A percentile compares a stretch with the other conserved stretches of the same genome.
Conservation (phyloP, 2,329 filamentous ascomycete genomes). For the Juglanconis oblonga region DNA sequence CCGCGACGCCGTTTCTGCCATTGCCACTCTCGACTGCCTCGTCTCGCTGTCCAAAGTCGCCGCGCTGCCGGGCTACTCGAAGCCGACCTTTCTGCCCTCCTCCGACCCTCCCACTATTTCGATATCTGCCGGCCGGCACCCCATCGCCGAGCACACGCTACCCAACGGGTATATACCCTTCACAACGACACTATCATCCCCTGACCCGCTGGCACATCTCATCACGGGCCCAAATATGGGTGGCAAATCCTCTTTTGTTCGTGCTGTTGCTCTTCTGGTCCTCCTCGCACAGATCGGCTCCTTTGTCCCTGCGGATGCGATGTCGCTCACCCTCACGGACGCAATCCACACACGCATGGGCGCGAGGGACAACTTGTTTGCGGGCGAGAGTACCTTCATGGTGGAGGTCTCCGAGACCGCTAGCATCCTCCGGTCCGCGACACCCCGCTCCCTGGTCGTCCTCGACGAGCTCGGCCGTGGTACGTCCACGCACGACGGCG, state of each 20-base stretch:
- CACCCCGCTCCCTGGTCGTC: conserved; percentile 79
- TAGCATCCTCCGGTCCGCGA: conserved; percentile 85
- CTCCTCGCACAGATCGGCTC: conserved; percentile 95
- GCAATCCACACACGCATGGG: conserved; percentile 95
- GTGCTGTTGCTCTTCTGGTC: conserved; percentile 83
- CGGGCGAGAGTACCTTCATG: conserved; percentile 96
- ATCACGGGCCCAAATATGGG: conserved; percentile 99
- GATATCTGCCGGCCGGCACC: conserved; percentile 77
- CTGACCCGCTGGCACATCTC: conserved; percentile 69
- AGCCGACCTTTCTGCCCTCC: conserved; percentile 65
- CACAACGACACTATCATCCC: conserved; percentile 67
- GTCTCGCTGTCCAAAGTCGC: conserved; percentile 83
- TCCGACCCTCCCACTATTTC: conserved; percentile 65
- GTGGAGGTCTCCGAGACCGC: conserved; percentile 92
- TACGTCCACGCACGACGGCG: conserved; percentile 92
- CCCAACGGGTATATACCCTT: conserved; percentile 90
- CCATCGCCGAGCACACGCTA: conserved; percentile 91
- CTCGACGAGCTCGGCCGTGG: conserved; percentile 93
- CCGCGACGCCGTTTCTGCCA: conserved; percentile 80
- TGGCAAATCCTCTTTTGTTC: conserved; percentile 96
- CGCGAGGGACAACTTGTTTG: conserved; percentile 92
- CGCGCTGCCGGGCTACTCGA: conserved; percentile 80
- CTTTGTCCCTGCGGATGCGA: conserved; percentile 78
- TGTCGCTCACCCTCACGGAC: conserved; percentile 78
- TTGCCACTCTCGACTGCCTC: conserved; percentile 86